Percentiles rank a stretch among this genome's conserved stretches.
Conservation (phyloP, 176 grass and related monocot genomes). For the Avena atlantica region DNA sequence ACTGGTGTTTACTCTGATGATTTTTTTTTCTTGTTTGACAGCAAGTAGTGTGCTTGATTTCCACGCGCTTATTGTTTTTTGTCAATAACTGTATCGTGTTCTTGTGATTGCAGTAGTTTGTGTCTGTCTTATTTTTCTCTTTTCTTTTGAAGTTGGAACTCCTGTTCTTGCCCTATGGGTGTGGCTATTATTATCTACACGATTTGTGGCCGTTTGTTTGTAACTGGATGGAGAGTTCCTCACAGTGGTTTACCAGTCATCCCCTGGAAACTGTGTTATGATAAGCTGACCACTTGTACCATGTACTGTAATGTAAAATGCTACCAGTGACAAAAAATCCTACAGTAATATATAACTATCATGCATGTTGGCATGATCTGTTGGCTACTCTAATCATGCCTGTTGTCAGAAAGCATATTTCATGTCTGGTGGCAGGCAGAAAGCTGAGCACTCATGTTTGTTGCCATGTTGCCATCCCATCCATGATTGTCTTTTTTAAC, state of each 20-base stretch:
- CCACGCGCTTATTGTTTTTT: constrained; percentile 43
- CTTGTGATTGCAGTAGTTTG: constrained; percentile 63
- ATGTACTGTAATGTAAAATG: constrained; percentile 32
- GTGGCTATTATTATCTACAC: constrained; percentile 50
- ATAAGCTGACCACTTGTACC: constrained; percentile 7
- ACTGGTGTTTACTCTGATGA: constrained; percentile 55
- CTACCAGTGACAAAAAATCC: constrained; percentile 29
- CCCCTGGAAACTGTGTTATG: constrained; percentile 33
- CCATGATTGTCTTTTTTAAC: neutral
- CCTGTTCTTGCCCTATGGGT: constrained; percentile 48
- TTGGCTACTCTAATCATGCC: constrained; percentile 31
- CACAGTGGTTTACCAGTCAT: constrained; percentile 41
- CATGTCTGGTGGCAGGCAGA: constrained; percentile 8
- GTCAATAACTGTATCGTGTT: constrained; percentile 46
- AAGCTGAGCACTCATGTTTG: constrained; percentile 1
- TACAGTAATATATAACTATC: constrained; percentile 12
- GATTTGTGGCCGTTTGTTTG: constrained; percentile 46
- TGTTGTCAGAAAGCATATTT: constrained; percentile 24
- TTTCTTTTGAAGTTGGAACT: constrained; percentile 38
- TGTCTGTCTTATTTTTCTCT: constrained; percentile 18
- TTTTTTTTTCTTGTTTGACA: constrained; percentile 51
- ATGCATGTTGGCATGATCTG: constrained; percentile 14
- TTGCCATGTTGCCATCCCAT: constrained; percentile 16
- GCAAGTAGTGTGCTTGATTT: constrained; percentile 51
- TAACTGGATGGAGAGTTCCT: constrained; percentile 53